Evolutionary conservation across 2,329 filamentous ascomycete genomes (phyloP).

Genomic region (Aspergillus sp.): DNA sequence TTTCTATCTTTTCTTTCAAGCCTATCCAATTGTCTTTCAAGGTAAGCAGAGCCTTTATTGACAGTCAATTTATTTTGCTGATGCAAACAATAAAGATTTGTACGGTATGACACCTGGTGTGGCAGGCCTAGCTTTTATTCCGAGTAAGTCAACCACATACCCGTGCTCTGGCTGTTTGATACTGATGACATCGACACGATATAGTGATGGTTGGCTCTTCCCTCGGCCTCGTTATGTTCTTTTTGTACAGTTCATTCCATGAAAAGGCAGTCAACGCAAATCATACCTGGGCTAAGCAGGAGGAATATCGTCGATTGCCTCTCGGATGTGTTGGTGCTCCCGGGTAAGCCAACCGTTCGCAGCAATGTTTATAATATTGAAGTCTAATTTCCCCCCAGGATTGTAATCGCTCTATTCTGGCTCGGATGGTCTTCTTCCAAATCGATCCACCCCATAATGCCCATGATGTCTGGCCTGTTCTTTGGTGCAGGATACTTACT

Average conservation of each 20-base stretch:
- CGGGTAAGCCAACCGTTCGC: background rate
- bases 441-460: constrained; percentile 49
- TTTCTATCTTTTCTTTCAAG: constrained; percentile 72
- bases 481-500: constrained; percentile 60
- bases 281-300: constrained; percentile 51
- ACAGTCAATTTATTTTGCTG: background rate
- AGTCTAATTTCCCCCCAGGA: background rate
- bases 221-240: constrained; percentile 57
- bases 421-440: constrained; percentile 55
- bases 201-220: constrained; percentile 57
- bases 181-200: background rate
- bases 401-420: constrained; percentile 40
- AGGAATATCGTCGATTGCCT: constrained; percentile 64
- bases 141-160: constrained; percentile 34
- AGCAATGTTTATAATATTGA: background rate
- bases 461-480: constrained; percentile 56
- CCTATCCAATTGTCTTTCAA: constrained; percentile 67
- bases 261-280: constrained; percentile 45
- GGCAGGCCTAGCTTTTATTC: constrained; percentile 64
- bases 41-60: constrained; percentile 7
- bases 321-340: constrained; percentile 65
- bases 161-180: too few species aligned
- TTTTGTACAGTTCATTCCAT: constrained; percentile 60
- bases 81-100: constrained; percentile 31
- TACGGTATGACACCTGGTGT: constrained; percentile 62